phyloP scores from a whole-genome alignment of 805 yeast species.

The Saccharomycopsis malanga region DNA sequence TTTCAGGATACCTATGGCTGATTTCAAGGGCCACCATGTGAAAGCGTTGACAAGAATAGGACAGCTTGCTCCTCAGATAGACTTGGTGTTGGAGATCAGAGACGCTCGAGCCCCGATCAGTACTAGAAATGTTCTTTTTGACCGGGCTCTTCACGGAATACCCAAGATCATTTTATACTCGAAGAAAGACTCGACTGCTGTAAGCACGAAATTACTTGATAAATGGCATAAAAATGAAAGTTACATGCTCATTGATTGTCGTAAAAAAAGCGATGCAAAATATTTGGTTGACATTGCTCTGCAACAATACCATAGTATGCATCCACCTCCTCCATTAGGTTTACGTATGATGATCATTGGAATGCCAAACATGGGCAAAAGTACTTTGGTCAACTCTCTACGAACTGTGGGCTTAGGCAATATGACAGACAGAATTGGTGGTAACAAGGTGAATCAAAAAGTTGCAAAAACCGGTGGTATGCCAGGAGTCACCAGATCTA shows the following conservation, averaged over 20 bases:
- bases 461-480: conserved; percentile 81
- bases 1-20: conserved; percentile 61
- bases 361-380: conserved; percentile 97
- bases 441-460: conserved; percentile 34
- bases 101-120: conserved; percentile 87
- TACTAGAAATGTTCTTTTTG: conserved; percentile 74
- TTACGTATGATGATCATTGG: conserved; percentile 73
- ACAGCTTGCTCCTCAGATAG: conserved; percentile 69
- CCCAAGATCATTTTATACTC: conserved; percentile 62
- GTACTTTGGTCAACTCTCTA: conserved; percentile 73
- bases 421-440: conserved; percentile 23
- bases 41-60: conserved; percentile 65
- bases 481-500: conserved; percentile 83
- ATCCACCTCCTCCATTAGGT: conserved; percentile 80
- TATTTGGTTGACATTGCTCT: conserved; percentile 44
- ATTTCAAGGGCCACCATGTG: conserved; percentile 87
- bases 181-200: conserved; percentile 56
- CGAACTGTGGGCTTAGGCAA: conserved; percentile 31
- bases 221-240: conserved; percentile 45
- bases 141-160: conserved; percentile 45
- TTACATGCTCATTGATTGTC: conserved; percentile 53
- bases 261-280: conserved; percentile 42
- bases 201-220: conserved; percentile 34
- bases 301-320: conserved; percentile 37
- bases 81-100: conserved; percentile 74